Percentiles rank a stretch among this genome's conserved stretches.
phyloP scores from a whole-genome alignment of 192 early-diverging fungal species.

The Coemansia sp. region DNA sequence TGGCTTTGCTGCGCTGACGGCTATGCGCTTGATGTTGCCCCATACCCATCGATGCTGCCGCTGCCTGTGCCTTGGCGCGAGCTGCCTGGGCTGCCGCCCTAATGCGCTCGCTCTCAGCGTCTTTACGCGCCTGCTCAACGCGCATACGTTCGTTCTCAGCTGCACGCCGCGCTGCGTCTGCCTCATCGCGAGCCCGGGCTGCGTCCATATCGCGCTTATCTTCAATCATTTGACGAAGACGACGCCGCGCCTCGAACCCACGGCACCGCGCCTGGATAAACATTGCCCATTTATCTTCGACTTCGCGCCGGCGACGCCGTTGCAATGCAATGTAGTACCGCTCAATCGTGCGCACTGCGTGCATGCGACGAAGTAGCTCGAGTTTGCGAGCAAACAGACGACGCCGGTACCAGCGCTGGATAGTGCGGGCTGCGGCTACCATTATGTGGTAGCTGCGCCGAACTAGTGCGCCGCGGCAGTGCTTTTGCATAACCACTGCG shows the following conservation, averaged over 20 bases:
- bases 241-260: conserved; percentile 2
- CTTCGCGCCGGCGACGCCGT: not conserved
- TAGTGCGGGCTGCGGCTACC: conserved; percentile 28
- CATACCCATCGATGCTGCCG: conserved; percentile 9
- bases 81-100: conserved; percentile 26
- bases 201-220: conserved; percentile 7
- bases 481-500: conserved; percentile 76
- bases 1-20: conserved; percentile 5
- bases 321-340: conserved; percentile 2
- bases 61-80: conserved; percentile 22
- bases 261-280: conserved; percentile 11
- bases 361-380: conserved; percentile 7
- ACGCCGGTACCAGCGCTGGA: conserved; percentile 40
- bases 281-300: not conserved
- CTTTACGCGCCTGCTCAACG: conserved; percentile 18
- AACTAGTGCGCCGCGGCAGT: conserved; percentile 66
- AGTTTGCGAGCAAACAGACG: conserved; percentile 13
- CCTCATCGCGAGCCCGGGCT: conserved; percentile 10
- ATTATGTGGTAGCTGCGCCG: conserved; percentile 57
- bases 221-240: not conserved
- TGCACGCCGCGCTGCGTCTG: not conserved
- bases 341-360: conserved; percentile 42
- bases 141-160: conserved; percentile 29
- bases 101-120: conserved; percentile 18
- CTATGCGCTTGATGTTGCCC: not conserved